phyloP scores from a whole-genome alignment of 2,329 filamentous ascomycete species.

The Fusarium continuum region DNA sequence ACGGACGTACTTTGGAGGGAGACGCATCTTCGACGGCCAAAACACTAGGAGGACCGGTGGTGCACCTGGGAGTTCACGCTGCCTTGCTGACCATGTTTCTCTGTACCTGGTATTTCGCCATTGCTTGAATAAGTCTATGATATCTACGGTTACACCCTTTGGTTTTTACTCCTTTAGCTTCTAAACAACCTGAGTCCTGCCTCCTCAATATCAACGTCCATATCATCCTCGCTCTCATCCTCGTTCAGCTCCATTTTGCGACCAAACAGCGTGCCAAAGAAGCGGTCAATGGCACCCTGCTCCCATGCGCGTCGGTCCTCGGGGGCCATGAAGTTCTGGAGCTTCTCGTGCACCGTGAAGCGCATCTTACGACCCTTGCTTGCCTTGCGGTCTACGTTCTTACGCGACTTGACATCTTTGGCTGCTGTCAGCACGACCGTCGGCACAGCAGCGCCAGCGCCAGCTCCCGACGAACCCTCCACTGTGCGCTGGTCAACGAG shows the following conservation, averaged over 20 bases:
- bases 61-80: constrained; percentile 57
- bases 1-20: constrained; percentile 41
- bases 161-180: constrained; percentile 43
- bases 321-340: constrained; percentile 97
- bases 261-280: constrained; percentile 80
- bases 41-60: constrained; percentile 56
- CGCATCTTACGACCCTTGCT: constrained; percentile 95
- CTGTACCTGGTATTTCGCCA: constrained; percentile 24
- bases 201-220: constrained; percentile 63
- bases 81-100: constrained; percentile 51
- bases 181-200: constrained; percentile 64
- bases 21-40: constrained; percentile 18
- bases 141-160: constrained; percentile 20
- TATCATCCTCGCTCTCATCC: constrained; percentile 61
- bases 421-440: constrained; percentile 72
- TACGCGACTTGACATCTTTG: constrained; percentile 81
- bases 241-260: constrained; percentile 74
- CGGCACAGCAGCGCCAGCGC: constrained; percentile 57
- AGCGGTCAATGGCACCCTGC: constrained; percentile 77
- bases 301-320: constrained; percentile 86
- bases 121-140: constrained; percentile 17
- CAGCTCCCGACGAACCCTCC: constrained; percentile 61
- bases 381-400: constrained; percentile 89
- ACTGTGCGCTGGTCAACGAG: constrained; percentile 88
- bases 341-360: constrained; percentile 94